Evolutionary conservation across 225 moss, liverwort and hornwort species (phyloP), one percentile per base, ranked within the genome.

Genomic region (Takakia lepidozioides): DNA sequence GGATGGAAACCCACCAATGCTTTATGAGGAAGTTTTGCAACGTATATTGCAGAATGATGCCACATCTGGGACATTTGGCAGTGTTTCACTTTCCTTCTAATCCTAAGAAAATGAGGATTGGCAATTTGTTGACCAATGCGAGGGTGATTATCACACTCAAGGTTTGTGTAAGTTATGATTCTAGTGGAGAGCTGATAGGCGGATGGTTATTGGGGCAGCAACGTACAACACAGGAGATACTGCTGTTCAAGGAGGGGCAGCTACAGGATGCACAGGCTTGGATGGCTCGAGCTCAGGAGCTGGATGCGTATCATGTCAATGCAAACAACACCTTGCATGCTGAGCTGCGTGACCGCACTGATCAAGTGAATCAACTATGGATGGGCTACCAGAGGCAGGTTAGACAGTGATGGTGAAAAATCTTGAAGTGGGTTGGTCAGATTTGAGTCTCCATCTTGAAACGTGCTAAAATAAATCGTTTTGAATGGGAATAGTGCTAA

Each of bases 351-450:
- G 93, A 86, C 63, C 83, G 88, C 25, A 88, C 60, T 72, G 93
- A 93, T 55, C 81, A 93, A 39, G 62, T 93, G 63, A 88, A 93
- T 73, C 82, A 93, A 54, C 76, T 93, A 42, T 93, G 86, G 93
- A 66, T 77, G 55, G 85, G 85, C 56, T 86, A 72, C 49, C 86
- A 93, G 74, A 81, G 93, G 64, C 93, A 88, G 88, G 93, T 93
- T 56, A 39, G 46, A 55, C n/a, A n/a, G n/a, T n/a, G n/a, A n/a
- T n/a, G n/a, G n/a, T n/a, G n/a, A n/a, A n/a, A n/a, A n/a, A n/a
- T n/a, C n/a, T n/a, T n/a, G n/a, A n/a, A n/a, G n/a, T n/a, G n/a
- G n/a, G n/a, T n/a, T n/a, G n/a, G n/a, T n/a, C n/a, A n/a, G n/a
- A n/a, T n/a, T n/a, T n/a, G n/a, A n/a, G n/a, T n/a, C n/a, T n/a